Conservation (phyloP, 371 early-diverging fungal species). For the Rhizopus sp. region DNA sequence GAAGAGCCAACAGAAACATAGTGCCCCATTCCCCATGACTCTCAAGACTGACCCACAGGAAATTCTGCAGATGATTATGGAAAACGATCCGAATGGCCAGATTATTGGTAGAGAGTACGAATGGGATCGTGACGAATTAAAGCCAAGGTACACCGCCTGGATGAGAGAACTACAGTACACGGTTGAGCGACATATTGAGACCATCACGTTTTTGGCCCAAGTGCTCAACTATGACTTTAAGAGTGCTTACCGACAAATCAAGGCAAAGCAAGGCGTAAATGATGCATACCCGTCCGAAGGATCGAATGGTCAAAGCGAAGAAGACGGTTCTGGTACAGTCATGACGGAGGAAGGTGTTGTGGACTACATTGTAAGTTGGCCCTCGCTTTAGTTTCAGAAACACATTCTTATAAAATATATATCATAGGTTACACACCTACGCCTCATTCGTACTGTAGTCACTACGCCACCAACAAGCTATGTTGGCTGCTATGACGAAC, state of each 20-base stretch:
- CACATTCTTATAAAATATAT: neutral
- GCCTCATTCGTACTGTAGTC: conserved; percentile 46
- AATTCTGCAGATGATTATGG: conserved; percentile 39
- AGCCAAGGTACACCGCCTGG: conserved; percentile 53
- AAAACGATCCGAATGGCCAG: conserved; percentile 27
- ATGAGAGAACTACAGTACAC: conserved; percentile 52
- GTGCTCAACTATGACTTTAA: conserved; percentile 51
- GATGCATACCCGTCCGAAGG: conserved; percentile 3
- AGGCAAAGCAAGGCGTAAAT: conserved; percentile 21
- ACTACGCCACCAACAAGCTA: conserved; percentile 47
- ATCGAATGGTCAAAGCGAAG: neutral
- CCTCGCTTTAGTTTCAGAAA: neutral
- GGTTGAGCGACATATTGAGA: conserved; percentile 49
- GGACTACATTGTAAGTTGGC: conserved; percentile 43
- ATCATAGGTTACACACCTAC: conserved; percentile 43
- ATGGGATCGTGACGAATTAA: conserved; percentile 14
- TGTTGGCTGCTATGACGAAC: conserved; percentile 33
- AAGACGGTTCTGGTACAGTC: conserved; percentile 28
- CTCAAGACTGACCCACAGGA: conserved; percentile 48
- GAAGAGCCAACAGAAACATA: conserved; percentile 17
- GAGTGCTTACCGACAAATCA: conserved; percentile 48
- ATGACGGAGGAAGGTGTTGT: conserved; percentile 60
- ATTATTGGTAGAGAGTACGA: conserved; percentile 23
- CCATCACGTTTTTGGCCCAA: conserved; percentile 47
- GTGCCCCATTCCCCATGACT: conserved; percentile 41